Evolutionary conservation across 164 flowering plant species (phyloP).

Genomic region (Macadamia integrifolia): DNA sequence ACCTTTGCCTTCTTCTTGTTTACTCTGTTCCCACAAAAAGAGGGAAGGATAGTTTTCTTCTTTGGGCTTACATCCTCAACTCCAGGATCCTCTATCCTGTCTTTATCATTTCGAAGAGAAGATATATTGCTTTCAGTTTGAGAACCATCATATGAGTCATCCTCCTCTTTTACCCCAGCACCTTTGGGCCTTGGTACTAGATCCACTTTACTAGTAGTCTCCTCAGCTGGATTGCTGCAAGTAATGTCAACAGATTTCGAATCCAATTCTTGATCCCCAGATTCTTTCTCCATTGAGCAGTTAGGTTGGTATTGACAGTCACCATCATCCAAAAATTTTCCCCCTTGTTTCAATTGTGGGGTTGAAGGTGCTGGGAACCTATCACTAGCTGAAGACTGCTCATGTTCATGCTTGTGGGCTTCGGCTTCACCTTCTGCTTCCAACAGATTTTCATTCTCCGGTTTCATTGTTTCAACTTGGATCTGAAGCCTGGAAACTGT

Average conservation of each 20-base stretch:
- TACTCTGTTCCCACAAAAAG: conserved; percentile 26
- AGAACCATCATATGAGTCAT: conserved; percentile 30
- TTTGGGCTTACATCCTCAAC: conserved; percentile 15
- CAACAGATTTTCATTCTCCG: conserved; percentile 12
- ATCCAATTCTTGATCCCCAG: conserved; percentile 43
- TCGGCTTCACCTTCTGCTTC: conserved; percentile 18
- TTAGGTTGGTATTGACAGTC: conserved; percentile 54
- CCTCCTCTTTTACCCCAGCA: conserved; percentile 44
- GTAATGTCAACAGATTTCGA: conserved; percentile 88
- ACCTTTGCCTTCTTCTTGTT: conserved; percentile 60
- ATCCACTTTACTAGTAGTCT: conserved; percentile 13
- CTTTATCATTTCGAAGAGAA: conserved; percentile 19
- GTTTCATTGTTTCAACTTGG: conserved; percentile 22
- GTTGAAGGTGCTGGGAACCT: conserved; percentile 79
- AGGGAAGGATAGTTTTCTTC: conserved; percentile 26
- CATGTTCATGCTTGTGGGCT: conserved; percentile 19
- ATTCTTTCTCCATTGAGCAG: conserved; percentile 45
- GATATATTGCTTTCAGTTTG: conserved; percentile 19
- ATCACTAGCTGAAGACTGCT: conserved; percentile 39
- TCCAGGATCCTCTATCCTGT: conserved; percentile 8
- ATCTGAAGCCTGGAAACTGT: conserved; percentile 47
- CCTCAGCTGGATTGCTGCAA: conserved; percentile 6
- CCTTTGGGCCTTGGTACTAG: conserved; percentile 15
- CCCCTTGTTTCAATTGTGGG: conserved; percentile 66
- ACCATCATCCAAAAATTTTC: conserved; percentile 44